Percentiles rank a stretch among this genome's conserved stretches.
These are phyloP conservation scores for Venustampulla echinocandica DNA, from an alignment of 495 filamentous ascomycete genomes.

Conservation along the genomic window DNA sequence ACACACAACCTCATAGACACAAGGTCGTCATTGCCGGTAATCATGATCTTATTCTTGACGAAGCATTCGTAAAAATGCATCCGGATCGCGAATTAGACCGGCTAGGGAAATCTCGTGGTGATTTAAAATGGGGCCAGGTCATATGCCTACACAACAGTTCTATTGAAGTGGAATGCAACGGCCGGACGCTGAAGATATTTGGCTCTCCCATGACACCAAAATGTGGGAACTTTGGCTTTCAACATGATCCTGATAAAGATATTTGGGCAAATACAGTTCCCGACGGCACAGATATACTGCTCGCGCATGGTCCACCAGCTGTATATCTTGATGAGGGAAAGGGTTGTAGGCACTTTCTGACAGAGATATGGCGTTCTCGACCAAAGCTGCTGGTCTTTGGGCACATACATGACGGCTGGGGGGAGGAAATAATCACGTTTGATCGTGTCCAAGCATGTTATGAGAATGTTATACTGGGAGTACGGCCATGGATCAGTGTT, in stretches of 20 bases:
- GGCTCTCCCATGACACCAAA: constrained; percentile 42
- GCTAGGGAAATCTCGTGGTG: no score
- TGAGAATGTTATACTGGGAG: constrained; percentile 21
- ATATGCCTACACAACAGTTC: constrained; percentile 38
- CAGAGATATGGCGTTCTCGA: constrained; percentile 67
- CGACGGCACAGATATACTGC: constrained; percentile 61
- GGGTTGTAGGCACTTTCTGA: constrained; percentile 65
- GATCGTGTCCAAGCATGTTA: constrained; percentile 1
- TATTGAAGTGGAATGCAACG: constrained; percentile 31
- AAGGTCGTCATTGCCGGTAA: constrained; percentile 81
- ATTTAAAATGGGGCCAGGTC: constrained; percentile 37
- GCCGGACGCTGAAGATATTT: constrained; percentile 40
- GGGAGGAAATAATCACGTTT: constrained; percentile 14
- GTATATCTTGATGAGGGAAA: constrained; percentile 63
- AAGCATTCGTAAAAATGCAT: constrained; percentile 9
- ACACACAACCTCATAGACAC: constrained; percentile 54
- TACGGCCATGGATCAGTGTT: background rate
- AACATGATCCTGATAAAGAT: constrained; percentile 31
- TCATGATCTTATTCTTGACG: constrained; percentile 74
- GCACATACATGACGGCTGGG: constrained; percentile 64
- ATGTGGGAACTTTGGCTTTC: constrained; percentile 45
- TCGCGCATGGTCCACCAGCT: constrained; percentile 68
- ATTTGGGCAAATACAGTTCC: constrained; percentile 50
- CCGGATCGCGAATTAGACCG: no score
- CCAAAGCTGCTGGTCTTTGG: constrained; percentile 80